Evolutionary conservation across 2,329 filamentous ascomycete species (phyloP), one percentile per base, ranked within the genome.

Genomic region (Immersiporthe knoxdaviesiana): DNA sequence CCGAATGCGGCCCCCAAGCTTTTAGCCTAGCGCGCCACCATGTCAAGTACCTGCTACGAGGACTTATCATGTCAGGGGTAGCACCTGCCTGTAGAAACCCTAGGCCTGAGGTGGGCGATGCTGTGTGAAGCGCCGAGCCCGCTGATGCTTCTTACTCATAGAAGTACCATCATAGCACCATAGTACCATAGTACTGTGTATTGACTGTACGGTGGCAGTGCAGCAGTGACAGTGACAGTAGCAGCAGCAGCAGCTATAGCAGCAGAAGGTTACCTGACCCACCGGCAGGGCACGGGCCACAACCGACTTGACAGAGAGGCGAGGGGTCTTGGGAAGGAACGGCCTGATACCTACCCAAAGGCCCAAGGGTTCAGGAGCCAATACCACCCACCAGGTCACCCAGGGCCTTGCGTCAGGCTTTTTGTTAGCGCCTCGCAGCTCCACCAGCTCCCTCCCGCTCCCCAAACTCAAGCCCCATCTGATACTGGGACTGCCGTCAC

Each of bases 381-480:
- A 39, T 41, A 35, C n/a, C 35, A 44, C 32, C 18, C n/a, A n/a
- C 14, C 12, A 37, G 30, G 32, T 35, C 30, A 60, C 35, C 18
- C 21, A 30, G 61, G 61, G 61, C 61, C 61, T 50, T 63, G 61
- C 61, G 39, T 63, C 61, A 63, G 61, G 41, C 61, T 63, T 63
- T 50, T 63, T 63, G 30, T 63, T 63, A 39, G 61, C 41, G 61
- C 61, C 61, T 47, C 5, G 44, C 56, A 66, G 65, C 64, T 66
- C 39, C 56, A 41, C 64, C 54, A 58, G 64, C 65, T 60, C 56
- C 44, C 41, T 44, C 64, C 65, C 56, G 56, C 41, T 47, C n/a
- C 68, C 68, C 59, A 69, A 62, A 50, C 66, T 54, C 61, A 67
- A 41, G 61, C 68, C 62, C 69, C 61, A 63, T 63, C 47, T 63